A percentile compares a stretch with the other conserved stretches of the same genome.
Conservation (phyloP, 2,329 filamentous ascomycete genomes). For the Zymoseptoria passerinii region DNA sequence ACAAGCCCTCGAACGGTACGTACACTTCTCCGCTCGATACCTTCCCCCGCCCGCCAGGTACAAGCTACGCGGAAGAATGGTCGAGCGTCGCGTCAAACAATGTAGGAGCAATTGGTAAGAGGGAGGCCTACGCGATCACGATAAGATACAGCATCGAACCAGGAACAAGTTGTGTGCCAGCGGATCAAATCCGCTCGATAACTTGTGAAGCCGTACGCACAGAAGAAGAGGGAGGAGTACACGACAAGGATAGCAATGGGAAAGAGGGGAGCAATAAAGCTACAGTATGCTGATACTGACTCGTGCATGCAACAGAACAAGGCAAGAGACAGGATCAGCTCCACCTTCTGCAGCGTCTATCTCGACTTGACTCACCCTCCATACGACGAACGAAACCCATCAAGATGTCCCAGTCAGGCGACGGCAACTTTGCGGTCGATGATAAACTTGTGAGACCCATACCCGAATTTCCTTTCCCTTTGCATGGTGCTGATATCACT, state of each 20-base stretch:
- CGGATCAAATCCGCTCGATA: neutral
- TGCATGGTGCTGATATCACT: slow-evolving; percentile 15
- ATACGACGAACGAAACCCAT: neutral
- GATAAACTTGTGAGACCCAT: slow-evolving; percentile 18
- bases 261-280: neutral
- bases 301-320: neutral
- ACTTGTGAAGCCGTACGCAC: neutral
- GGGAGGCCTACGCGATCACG: neutral
- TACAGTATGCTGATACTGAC: neutral
- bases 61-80: neutral
- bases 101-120: neutral
- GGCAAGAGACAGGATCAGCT: neutral
- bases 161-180: too few relatives aligned
- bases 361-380: neutral
- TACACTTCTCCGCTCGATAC: neutral
- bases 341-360: neutral
- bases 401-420: slow-evolving; percentile 12
- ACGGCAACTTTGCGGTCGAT: slow-evolving; percentile 17
- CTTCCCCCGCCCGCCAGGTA: neutral
- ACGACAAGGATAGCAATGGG: neutral
- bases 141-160: too few relatives aligned
- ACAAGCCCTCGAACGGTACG: neutral
- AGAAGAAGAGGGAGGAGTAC: neutral
- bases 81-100: neutral
- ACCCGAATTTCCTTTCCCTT: slow-evolving; percentile 6